phyloP scores from a whole-genome alignment of 1,284 basidiomycete species.

The Pseudozyma sp. region DNA sequence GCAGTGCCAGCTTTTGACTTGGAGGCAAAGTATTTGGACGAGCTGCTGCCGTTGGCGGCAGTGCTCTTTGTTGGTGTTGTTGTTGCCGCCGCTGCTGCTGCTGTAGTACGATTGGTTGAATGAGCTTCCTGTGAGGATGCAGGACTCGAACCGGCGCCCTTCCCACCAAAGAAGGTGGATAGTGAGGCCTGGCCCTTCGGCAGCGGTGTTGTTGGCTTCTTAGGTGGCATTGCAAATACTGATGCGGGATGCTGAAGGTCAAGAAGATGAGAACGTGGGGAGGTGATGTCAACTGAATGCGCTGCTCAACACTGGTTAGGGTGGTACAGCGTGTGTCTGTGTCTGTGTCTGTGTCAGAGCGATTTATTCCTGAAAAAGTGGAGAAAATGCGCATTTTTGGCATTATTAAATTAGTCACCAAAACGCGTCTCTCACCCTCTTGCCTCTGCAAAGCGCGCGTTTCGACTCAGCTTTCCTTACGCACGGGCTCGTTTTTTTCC shows the following conservation, averaged over 20 bases:
- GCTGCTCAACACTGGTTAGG: not conserved
- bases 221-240: constrained; percentile 28
- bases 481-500: not conserved
- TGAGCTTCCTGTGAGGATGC: constrained; percentile 30
- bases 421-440: not conserved
- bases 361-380: constrained; percentile 6
- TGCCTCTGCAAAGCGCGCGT: not conserved
- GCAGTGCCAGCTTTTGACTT: constrained; percentile 20
- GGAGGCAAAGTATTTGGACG: constrained; percentile 41
- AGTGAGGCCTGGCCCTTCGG: constrained; percentile 56
- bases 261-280: not conserved
- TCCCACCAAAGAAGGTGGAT: constrained; percentile 51
- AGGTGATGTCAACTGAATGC: not conserved
- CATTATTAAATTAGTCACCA: constrained; percentile 6
- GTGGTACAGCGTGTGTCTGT: not conserved
- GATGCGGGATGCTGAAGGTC: not conserved
- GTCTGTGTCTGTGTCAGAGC: not conserved
- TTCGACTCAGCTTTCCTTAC: not conserved
- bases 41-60: constrained; percentile 3
- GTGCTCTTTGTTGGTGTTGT: constrained; percentile 10
- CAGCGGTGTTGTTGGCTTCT: constrained; percentile 31
- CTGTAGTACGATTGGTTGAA: constrained; percentile 9
- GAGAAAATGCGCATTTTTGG: constrained; percentile 3
- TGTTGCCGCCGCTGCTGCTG: constrained; percentile 7
- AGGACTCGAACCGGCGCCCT: constrained; percentile 24